Conservation (phyloP, 2,329 filamentous ascomycete species). For the Claviceps fusiformis region DNA sequence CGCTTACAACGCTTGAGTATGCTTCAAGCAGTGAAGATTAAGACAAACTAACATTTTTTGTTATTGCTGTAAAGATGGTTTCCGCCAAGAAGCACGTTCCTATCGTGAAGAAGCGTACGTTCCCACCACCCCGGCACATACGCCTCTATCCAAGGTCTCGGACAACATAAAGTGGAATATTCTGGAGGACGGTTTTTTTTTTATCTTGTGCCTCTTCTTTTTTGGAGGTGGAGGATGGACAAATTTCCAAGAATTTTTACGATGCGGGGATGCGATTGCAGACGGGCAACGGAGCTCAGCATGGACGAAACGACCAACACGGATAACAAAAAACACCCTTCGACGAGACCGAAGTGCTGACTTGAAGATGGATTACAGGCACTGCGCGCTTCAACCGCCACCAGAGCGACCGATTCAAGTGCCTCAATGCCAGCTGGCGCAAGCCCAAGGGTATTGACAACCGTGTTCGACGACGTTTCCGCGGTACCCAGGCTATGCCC, state of each 20-base stretch:
- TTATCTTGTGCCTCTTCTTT: too few species aligned
- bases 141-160: background rate
- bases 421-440: slow-evolving; percentile 83
- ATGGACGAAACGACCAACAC: background rate
- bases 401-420: slow-evolving; percentile 94
- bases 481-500: slow-evolving; percentile 91
- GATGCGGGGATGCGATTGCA: too few species aligned
- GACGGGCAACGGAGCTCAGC: background rate
- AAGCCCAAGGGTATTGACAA: slow-evolving; percentile 99
- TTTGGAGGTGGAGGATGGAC: too few species aligned
- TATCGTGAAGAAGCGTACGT: slow-evolving; percentile 99
- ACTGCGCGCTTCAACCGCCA: slow-evolving; percentile 93
- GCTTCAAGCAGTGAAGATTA: background rate
- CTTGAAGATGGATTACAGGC: slow-evolving; percentile 39
- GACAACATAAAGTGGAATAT: background rate
- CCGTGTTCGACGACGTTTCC: slow-evolving; percentile 93
- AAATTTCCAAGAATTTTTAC: too few species aligned
- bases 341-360: slow-evolving; percentile 20
- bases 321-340: background rate
- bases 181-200: background rate
- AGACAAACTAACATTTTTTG: slow-evolving; percentile 15
- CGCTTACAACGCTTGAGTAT: background rate
- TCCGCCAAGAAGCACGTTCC: slow-evolving; percentile 98
- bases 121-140: slow-evolving; percentile 9
- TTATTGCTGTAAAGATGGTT: slow-evolving; percentile 58